phyloP scores from a whole-genome alignment of 805 yeast species.

The Pichia ethanolica region DNA sequence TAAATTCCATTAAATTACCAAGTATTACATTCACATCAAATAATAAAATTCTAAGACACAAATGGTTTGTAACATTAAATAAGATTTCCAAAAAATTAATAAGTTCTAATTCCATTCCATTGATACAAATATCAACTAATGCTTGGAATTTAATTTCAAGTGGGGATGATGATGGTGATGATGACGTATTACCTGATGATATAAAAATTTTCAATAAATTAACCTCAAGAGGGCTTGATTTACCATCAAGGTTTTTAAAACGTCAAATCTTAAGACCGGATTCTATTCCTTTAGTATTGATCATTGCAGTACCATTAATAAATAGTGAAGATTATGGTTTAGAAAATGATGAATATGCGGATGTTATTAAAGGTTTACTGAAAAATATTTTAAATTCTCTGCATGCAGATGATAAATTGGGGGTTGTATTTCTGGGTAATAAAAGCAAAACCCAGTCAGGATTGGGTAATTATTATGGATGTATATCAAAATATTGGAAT shows the following conservation, averaged over 20 bases:
- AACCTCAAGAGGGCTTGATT: slow-evolving; percentile 31
- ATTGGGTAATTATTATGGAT: slow-evolving; percentile 28
- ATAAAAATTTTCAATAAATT: slow-evolving; percentile 32
- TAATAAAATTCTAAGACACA: slow-evolving; percentile 19
- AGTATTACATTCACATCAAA: slow-evolving; percentile 17
- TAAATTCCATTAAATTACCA: slow-evolving; percentile 19
- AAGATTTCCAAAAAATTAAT: slow-evolving; percentile 9
- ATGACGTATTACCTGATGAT: slow-evolving; percentile 32
- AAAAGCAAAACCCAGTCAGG: slow-evolving; percentile 1
- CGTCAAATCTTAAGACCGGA: slow-evolving; percentile 36
- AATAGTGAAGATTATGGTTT: slow-evolving; percentile 15
- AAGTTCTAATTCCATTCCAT: slow-evolving; percentile 18
- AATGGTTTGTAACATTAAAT: slow-evolving; percentile 22
- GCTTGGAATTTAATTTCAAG: slow-evolving; percentile 37
- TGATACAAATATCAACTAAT: slow-evolving; percentile 44
- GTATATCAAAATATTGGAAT: slow-evolving; percentile 21
- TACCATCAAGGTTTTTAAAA: slow-evolving; percentile 34
- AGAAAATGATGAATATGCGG: slow-evolving; percentile 18
- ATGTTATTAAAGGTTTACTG: slow-evolving; percentile 11
- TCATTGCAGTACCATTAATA: slow-evolving; percentile 21
- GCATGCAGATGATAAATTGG: slow-evolving; percentile 20
- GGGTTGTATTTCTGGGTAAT: slow-evolving; percentile 24
- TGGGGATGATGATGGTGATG: slow-evolving; percentile 6
- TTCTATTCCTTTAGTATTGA: slow-evolving; percentile 17
- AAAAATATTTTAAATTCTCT: slow-evolving; percentile 9